phyloP scores from a whole-genome alignment of 768 basidiomycete species.

The Tylopilus intermedius region DNA sequence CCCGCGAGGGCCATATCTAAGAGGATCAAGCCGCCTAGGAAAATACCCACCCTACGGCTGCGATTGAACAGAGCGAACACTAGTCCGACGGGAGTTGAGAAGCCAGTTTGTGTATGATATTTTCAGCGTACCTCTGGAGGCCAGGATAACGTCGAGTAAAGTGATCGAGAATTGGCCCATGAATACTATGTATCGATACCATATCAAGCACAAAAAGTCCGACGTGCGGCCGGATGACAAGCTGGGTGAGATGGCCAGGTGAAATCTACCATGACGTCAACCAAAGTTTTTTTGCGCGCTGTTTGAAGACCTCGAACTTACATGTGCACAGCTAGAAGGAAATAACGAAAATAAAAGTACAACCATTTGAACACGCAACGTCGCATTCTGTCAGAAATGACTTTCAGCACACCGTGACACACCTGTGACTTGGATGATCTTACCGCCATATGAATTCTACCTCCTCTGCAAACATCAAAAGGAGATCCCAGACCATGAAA shows the following conservation, averaged over 20 bases:
- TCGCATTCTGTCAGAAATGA: slow-evolving; percentile 9
- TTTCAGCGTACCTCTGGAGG: slow-evolving; percentile 17
- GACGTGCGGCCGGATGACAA: slow-evolving; percentile 6
- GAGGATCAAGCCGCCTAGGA: slow-evolving; percentile 11
- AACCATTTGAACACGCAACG: slow-evolving; percentile 9
- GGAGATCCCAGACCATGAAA: slow-evolving; percentile 27
- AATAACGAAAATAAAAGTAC: slow-evolving; percentile 21
- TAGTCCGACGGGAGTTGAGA: neutral
- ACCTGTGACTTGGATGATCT: neutral
- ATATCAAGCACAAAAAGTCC: slow-evolving; percentile 9
- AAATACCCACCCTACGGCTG: slow-evolving; percentile 24
- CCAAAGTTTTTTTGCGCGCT: neutral
- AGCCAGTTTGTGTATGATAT: neutral
- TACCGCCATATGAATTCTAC: slow-evolving; percentile 32
- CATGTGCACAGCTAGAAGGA: slow-evolving; percentile 10
- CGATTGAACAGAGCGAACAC: slow-evolving; percentile 34
- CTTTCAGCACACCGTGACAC: neutral
- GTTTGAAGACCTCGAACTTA: neutral
- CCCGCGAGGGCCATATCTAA: slow-evolving; percentile 14
- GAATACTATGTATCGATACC: slow-evolving; percentile 5
- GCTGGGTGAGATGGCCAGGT: slow-evolving; percentile 4
- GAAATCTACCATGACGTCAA: slow-evolving; percentile 3
- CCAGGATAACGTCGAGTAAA: slow-evolving; percentile 24
- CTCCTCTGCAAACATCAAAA: slow-evolving; percentile 25
- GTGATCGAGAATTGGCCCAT: slow-evolving; percentile 6